Base-by-base conservation (phyloP, 257 asterid species). In the Prunella vulgaris region DNA sequence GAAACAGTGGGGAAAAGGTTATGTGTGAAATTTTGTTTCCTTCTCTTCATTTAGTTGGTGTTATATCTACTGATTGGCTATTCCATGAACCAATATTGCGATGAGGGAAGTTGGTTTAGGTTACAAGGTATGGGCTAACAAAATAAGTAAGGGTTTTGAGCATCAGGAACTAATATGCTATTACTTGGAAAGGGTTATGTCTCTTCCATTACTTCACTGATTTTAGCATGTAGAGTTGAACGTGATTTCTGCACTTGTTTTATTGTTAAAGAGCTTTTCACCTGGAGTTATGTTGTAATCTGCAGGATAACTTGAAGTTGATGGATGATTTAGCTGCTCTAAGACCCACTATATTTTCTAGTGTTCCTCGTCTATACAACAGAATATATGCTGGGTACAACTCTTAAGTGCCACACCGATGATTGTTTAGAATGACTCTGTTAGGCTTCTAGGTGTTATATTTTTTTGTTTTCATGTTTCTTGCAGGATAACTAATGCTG, bases 351-450 rank as follows among this genome's bases (percentile, higher is more conserved):
- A 73, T 90, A 71, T 93, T 93, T 86, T 78, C 95, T 77, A 93
- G 99, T 71, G 99, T 93, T 72, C 99, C 99, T 75, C 96, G 99
- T 58, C 85, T 93, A n/a, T 87, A 86, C 95, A 93, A 93, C 85
- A 83, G 97, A 79, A 93, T 93, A 76, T 93, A 93, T 80, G 95
- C 89, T 42, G 97, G 97, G 99, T 93, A 87, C n/a, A 63, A 25
- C 73, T 58, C 42, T 63, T 35, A 66, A 66, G 21, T 66, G 59
- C 35, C 69, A 48, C 40, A 35, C 33, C 37, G 58, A 72, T 76
- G 32, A 60, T 70, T 73, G 30, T 27, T 65, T 49, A 60, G 28
- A 64, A 62, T 37, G 28, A 35, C 61, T 71, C 20, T 15, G 18
- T 30, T 27, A 40, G 57, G 53, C 64, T 68, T 54, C 30, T n/a